Evolutionary conservation across 257 asterid genomes (phyloP).

Genomic region (Plantago major): DNA sequence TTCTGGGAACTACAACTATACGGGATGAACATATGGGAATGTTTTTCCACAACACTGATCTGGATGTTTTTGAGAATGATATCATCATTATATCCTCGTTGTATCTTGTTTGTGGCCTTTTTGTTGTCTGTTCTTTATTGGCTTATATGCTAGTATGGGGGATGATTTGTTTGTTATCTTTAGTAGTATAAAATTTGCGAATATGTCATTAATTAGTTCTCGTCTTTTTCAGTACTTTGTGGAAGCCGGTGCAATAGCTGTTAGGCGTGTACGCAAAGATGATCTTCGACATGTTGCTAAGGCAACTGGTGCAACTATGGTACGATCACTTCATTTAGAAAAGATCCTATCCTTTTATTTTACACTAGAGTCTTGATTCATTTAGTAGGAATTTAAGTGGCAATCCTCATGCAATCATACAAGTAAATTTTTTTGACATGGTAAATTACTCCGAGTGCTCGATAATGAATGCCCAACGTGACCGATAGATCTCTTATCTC

Average conservation of each 20-base stretch:
- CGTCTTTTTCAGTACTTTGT: conserved; percentile 69
- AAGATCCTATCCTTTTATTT: no score
- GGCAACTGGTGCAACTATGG: conserved; percentile 93
- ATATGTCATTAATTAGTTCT: conserved; percentile 8
- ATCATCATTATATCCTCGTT: no score
- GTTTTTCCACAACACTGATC: no score
- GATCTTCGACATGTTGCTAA: conserved; percentile 94
- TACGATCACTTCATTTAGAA: conserved; percentile 34
- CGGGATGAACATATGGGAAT: no score
- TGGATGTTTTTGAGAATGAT: no score
- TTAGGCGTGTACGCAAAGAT: conserved; percentile 87
- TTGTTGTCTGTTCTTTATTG: background rate
- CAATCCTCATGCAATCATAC: background rate
- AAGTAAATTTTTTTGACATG: background rate
- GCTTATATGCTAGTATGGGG: background rate
- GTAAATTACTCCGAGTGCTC: conserved; percentile 3
- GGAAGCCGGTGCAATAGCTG: conserved; percentile 96
- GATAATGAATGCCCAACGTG: background rate
- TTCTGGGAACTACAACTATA: no score
- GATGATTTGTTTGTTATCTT: background rate
- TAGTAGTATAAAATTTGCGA: background rate
- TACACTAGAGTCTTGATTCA: no score
- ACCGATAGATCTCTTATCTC: no score
- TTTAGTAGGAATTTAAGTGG: no score
- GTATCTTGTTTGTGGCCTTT: no score